phyloP scores from a whole-genome alignment of 768 basidiomycete genomes.

The Mycena olivaceomarginata region DNA sequence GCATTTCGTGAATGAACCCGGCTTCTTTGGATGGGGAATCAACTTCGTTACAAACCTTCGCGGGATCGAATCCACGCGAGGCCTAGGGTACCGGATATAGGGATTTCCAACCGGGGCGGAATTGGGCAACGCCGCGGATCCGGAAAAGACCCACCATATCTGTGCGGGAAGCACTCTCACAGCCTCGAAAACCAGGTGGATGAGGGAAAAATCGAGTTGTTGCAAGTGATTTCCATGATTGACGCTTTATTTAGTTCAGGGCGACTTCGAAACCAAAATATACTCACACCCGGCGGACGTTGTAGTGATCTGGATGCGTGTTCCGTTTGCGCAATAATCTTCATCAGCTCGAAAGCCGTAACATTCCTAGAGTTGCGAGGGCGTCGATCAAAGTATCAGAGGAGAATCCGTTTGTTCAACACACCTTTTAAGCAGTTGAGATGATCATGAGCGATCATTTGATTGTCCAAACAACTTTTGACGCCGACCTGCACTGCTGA shows the following conservation, averaged over 20 bases:
- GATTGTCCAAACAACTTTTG: neutral
- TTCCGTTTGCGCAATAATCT: neutral
- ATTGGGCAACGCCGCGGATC: neutral
- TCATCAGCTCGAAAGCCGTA: neutral
- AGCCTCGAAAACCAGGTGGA: conserved; percentile 4
- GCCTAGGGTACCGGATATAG: neutral
- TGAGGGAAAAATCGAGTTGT: conserved; percentile 1
- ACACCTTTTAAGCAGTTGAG: neutral
- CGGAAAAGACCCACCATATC: neutral
- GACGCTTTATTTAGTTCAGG: neutral
- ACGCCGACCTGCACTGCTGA: too few relatives aligned
- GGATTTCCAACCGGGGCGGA: neutral
- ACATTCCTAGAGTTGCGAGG: neutral
- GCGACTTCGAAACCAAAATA: too few relatives aligned
- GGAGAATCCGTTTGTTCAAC: neutral
- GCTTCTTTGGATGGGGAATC: conserved; percentile 1
- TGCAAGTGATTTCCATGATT: neutral
- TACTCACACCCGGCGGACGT: neutral
- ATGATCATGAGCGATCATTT: too few relatives aligned
- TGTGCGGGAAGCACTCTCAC: neutral
- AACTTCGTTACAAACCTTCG: neutral
- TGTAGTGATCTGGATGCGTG: neutral
- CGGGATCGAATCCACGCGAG: too few relatives aligned
- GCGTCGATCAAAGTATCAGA: too few relatives aligned
- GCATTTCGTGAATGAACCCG: neutral